A percentile compares a stretch with the other conserved stretches of the same genome.
phyloP scores from a whole-genome alignment of 371 early-diverging fungal species.

The Mucor lusitanicus region DNA sequence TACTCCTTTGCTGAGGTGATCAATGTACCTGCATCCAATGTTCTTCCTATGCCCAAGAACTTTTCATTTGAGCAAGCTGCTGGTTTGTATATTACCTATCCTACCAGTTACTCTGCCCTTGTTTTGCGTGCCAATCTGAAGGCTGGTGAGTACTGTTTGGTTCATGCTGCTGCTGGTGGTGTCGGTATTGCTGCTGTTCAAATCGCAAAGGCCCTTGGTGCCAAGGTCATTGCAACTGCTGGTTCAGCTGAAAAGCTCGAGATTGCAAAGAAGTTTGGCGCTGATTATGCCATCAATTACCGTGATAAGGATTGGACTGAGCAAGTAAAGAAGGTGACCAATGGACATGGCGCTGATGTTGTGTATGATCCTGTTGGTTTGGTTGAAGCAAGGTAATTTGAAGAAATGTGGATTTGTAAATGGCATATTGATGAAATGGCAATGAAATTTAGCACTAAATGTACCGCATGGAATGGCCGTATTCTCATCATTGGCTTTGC shows the following conservation, averaged over 20 bases:
- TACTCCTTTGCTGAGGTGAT: slow-evolving; percentile 74
- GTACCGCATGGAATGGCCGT: slow-evolving; percentile 87
- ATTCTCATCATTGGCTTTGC: slow-evolving; percentile 89
- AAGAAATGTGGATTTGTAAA: not conserved
- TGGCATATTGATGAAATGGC: not conserved
- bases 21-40: slow-evolving; percentile 41
- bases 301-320: slow-evolving; percentile 75
- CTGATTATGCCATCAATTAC: slow-evolving; percentile 82
- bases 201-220: slow-evolving; percentile 75
- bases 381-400: slow-evolving; percentile 58
- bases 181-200: slow-evolving; percentile 73
- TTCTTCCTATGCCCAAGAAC: slow-evolving; percentile 68
- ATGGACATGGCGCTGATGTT: slow-evolving; percentile 72
- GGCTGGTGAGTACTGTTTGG: slow-evolving; percentile 68
- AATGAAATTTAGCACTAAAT: slow-evolving; percentile 51
- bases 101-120: slow-evolving; percentile 80
- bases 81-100: slow-evolving; percentile 80
- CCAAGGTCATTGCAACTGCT: slow-evolving; percentile 85
- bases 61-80: slow-evolving; percentile 80
- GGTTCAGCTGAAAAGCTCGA: slow-evolving; percentile 75
- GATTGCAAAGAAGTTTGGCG: slow-evolving; percentile 69
- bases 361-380: slow-evolving; percentile 83
- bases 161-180: slow-evolving; percentile 84
- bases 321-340: slow-evolving; percentile 73
- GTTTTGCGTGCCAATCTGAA: slow-evolving; percentile 71